Evolutionary conservation across 1,284 basidiomycete genomes (phyloP).

Genomic region (Ganoderma multipileum): DNA sequence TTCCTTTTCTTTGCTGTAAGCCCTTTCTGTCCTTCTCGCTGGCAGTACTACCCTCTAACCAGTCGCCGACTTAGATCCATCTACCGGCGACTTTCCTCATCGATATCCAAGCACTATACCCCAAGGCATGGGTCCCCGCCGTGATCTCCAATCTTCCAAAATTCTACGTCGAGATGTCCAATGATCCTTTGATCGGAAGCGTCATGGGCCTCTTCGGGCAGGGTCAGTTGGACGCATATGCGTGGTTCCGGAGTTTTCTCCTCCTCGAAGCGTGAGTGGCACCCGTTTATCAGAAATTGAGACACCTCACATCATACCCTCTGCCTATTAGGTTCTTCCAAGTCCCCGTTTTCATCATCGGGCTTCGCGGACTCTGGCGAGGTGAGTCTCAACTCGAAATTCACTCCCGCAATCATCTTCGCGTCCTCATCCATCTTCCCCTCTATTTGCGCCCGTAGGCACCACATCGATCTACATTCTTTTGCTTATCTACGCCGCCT

Average conservation of each 20-base stretch:
- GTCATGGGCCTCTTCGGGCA: conserved; percentile 54
- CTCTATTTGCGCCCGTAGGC: conserved; percentile 17
- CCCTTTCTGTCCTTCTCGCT: not conserved
- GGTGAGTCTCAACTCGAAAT: conserved; percentile 48
- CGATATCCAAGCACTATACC: conserved; percentile 77
- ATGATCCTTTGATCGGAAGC: conserved; percentile 70
- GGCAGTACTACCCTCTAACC: not conserved
- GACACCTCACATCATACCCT: not conserved
- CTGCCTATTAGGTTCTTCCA: conserved; percentile 68
- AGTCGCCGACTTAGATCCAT: conserved; percentile 54
- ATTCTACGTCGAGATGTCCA: conserved; percentile 57
- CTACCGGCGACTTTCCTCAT: conserved; percentile 68
- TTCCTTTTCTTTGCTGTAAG: conserved; percentile 68
- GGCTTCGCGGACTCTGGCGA: conserved; percentile 69
- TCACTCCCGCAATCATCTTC: too few relatives aligned
- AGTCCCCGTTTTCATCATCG: conserved; percentile 77
- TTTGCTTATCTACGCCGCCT: conserved; percentile 78
- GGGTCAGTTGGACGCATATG: conserved; percentile 42
- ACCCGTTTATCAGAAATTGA: too few relatives aligned
- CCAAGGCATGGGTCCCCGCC: conserved; percentile 53
- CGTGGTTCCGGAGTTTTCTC: conserved; percentile 77
- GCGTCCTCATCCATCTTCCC: not conserved
- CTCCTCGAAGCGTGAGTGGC: conserved; percentile 55
- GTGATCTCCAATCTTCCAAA: conserved; percentile 49
- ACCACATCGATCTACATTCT: conserved; percentile 50